A percentile compares a stretch with the other conserved stretches of the same genome.
These are phyloP conservation scores for Austroboletus eburneus DNA, from an alignment of 768 basidiomycete genomes.

Conservation along the genomic window DNA sequence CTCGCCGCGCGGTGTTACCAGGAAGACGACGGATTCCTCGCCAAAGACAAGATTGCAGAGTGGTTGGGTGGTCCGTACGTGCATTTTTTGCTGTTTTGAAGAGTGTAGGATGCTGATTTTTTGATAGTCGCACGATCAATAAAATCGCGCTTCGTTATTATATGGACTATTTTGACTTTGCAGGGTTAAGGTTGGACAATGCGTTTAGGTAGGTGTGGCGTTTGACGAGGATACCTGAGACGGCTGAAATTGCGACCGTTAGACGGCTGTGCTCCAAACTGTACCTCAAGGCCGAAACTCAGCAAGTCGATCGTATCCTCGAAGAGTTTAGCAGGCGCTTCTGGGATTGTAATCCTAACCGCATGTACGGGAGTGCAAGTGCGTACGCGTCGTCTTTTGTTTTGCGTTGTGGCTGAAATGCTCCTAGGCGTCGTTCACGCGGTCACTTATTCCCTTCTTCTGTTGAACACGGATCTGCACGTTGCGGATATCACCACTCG, in stretches of 20 bases:
- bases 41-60: conserved; percentile 87
- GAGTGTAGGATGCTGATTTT: background rate
- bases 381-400: conserved; percentile 29
- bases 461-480: conserved; percentile 96
- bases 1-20: conserved; percentile 77
- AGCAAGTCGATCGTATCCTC: conserved; percentile 95
- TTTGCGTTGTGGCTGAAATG: conserved; percentile 1
- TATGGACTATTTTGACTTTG: conserved; percentile 87
- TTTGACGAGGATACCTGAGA: background rate
- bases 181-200: conserved; percentile 72
- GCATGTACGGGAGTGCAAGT: conserved; percentile 84
- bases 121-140: conserved; percentile 67
- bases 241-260: background rate
- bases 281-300: conserved; percentile 92
- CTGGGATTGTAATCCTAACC: conserved; percentile 84
- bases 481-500: conserved; percentile 84
- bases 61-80: conserved; percentile 93
- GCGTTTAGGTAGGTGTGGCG: conserved; percentile 70
- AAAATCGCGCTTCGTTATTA: conserved; percentile 73
- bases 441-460: conserved; percentile 85
- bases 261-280: conserved; percentile 90
- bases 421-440: conserved; percentile 86
- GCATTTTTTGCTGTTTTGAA: background rate
- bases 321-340: conserved; percentile 88
- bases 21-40: conserved; percentile 80